Conservation (phyloP, 306 rosid species). For the Lathyrus tuberosus region DNA sequence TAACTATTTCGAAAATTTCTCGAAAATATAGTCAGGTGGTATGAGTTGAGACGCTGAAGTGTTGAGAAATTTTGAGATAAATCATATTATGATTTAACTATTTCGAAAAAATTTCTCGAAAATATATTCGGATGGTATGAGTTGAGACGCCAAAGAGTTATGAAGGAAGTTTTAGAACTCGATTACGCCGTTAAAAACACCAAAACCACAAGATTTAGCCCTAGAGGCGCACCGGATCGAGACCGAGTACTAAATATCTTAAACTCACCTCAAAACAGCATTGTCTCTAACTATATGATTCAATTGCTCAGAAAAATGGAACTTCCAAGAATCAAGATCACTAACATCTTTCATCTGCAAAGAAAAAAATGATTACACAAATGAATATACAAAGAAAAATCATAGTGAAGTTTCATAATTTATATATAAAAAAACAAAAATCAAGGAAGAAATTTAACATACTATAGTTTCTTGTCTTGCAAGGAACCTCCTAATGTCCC, state of each 20-base stretch:
- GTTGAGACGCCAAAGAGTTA: no score
- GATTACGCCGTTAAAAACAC: no score
- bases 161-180: no score
- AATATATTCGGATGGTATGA: no score
- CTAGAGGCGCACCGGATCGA: no score
- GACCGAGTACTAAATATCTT: neutral
- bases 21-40: no score
- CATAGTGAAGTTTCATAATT: neutral
- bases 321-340: conserved; percentile 75
- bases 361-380: conserved; percentile 24
- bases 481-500: conserved; percentile 59
- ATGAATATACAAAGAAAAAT: conserved; percentile 10
- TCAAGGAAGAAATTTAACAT: conserved; percentile 44
- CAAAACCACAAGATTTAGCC: no score
- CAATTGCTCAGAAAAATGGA: conserved; percentile 68
- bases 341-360: conserved; percentile 69
- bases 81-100: no score
- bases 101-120: no score
- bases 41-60: no score
- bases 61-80: no score
- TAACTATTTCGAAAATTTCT: no score
- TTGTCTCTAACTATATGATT: conserved; percentile 64
- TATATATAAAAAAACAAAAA: neutral
- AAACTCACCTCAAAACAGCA: conserved; percentile 67
- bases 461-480: conserved; percentile 56